phyloP scores from a whole-genome alignment of 1,284 basidiomycete species.

The Cutaneotrichosporon curvatum region DNA sequence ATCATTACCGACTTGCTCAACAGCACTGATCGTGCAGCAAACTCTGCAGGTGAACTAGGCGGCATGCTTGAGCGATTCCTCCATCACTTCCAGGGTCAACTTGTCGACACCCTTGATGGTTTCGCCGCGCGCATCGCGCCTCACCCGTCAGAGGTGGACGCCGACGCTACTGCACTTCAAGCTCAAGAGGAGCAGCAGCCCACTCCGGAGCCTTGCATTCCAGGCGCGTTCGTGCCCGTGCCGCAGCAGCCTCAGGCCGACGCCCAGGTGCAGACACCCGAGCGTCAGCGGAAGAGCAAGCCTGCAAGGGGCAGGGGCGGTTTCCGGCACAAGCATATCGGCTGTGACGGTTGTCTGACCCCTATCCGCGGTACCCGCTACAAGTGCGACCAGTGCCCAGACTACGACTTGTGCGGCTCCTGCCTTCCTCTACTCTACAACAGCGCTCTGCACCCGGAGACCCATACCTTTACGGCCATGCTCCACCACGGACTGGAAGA shows the following conservation, averaged over 20 bases:
- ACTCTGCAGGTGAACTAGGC: conserved; percentile 38
- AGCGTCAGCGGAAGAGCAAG: conserved; percentile 6
- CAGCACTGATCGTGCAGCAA: conserved; percentile 6
- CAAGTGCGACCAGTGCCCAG: conserved; percentile 42
- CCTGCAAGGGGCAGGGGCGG: conserved; percentile 29
- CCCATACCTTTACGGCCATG: conserved; percentile 42
- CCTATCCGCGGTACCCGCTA: conserved; percentile 41
- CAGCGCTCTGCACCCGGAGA: conserved; percentile 31
- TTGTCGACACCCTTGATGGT: conserved; percentile 36
- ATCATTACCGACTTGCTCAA: too few relatives aligned
- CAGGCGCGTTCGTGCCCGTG: conserved; percentile 31
- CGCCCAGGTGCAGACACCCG: conserved; percentile 1
- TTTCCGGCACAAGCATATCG: conserved; percentile 42
- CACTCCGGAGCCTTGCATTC: conserved; percentile 21
- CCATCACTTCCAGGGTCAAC: conserved; percentile 41
- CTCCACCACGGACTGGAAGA: conserved; percentile 39
- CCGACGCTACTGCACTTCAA: neutral
- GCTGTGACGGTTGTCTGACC: conserved; percentile 39
- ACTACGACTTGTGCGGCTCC: conserved; percentile 42
- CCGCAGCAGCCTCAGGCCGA: too few relatives aligned
- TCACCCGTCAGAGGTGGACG: conserved; percentile 6
- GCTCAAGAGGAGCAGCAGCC: neutral
- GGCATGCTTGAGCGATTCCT: conserved; percentile 42
- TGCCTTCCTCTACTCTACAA: conserved; percentile 39
- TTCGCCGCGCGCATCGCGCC: conserved; percentile 18